These are phyloP conservation scores for Hericium alpestre DNA, from an alignment of 768 basidiomycete genomes.

Conservation along the genomic window DNA sequence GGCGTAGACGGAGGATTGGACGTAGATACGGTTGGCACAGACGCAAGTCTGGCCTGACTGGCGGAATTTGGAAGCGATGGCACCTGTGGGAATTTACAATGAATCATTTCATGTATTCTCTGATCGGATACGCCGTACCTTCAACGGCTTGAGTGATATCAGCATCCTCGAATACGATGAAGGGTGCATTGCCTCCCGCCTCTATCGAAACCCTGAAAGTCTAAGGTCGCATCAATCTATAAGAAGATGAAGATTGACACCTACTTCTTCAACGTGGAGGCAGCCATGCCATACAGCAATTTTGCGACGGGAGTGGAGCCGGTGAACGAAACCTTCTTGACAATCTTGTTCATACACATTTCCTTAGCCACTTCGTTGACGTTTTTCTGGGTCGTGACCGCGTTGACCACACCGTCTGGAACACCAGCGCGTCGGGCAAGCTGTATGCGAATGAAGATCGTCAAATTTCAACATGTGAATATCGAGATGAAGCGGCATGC, in stretches of 20 bases:
- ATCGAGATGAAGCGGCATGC: conserved; percentile 27
- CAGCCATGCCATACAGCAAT: conserved; percentile 57
- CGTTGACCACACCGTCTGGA: conserved; percentile 90
- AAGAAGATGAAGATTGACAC: conserved; percentile 9
- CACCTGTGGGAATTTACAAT: conserved; percentile 30
- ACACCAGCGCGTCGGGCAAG: conserved; percentile 83
- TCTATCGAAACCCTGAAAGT: conserved; percentile 54
- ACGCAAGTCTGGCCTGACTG: conserved; percentile 75
- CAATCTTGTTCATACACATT: conserved; percentile 77
- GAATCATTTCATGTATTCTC: too few relatives aligned
- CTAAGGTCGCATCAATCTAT: neutral
- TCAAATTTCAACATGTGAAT: neutral
- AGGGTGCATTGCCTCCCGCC: conserved; percentile 90
- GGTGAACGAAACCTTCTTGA: conserved; percentile 89
- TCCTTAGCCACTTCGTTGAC: conserved; percentile 84
- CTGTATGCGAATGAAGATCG: conserved; percentile 24
- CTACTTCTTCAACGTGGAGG: conserved; percentile 76
- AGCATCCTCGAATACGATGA: conserved; percentile 96
- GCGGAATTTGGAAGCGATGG: conserved; percentile 72
- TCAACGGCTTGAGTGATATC: conserved; percentile 87
- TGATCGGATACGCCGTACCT: conserved; percentile 32
- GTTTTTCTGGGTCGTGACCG: conserved; percentile 81
- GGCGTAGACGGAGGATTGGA: conserved; percentile 85
- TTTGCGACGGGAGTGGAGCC: conserved; percentile 80
- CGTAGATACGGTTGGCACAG: conserved; percentile 86